Conservation (phyloP, 176 grass and related monocot species). For the Raddia distichophylla region DNA sequence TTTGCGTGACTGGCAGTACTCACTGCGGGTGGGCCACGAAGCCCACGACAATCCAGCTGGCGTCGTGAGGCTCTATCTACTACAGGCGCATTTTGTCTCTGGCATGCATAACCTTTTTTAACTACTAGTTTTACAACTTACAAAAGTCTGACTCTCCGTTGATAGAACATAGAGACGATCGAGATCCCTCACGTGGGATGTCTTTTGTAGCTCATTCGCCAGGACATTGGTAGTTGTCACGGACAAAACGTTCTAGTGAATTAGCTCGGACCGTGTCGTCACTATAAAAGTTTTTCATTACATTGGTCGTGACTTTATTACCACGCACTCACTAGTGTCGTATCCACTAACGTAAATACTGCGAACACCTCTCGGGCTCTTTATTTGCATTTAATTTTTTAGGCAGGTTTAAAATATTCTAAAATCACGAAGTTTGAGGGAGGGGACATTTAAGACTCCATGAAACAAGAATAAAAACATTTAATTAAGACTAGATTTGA, state of each 20-base stretch:
- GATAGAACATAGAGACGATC: not conserved
- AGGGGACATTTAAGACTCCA: too few species aligned
- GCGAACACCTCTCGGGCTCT: not conserved
- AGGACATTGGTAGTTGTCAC: too few species aligned
- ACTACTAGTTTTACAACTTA: too few species aligned
- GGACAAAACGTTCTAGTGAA: too few species aligned
- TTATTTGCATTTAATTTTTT: not conserved
- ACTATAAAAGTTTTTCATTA: not conserved
- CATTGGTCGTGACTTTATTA: not conserved
- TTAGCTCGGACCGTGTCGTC: too few species aligned
- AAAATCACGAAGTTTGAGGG: too few species aligned
- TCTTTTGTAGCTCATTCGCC: too few species aligned
- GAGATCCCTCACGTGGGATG: not conserved
- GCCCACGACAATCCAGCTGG: not conserved
- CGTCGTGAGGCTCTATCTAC: not conserved
- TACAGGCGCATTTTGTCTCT: not conserved
- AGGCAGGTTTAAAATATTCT: too few species aligned
- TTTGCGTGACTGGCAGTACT: not conserved
- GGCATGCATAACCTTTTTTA: not conserved
- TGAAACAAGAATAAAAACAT: too few species aligned
- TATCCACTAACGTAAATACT: not conserved
- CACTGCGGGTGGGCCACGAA: not conserved
- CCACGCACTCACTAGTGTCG: too few species aligned
- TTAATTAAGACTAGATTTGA: too few species aligned
- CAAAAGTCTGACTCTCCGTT: too few species aligned